Base-by-base conservation (phyloP, 352 stramenopile species). In the Pythium scleroteichum region DNA sequence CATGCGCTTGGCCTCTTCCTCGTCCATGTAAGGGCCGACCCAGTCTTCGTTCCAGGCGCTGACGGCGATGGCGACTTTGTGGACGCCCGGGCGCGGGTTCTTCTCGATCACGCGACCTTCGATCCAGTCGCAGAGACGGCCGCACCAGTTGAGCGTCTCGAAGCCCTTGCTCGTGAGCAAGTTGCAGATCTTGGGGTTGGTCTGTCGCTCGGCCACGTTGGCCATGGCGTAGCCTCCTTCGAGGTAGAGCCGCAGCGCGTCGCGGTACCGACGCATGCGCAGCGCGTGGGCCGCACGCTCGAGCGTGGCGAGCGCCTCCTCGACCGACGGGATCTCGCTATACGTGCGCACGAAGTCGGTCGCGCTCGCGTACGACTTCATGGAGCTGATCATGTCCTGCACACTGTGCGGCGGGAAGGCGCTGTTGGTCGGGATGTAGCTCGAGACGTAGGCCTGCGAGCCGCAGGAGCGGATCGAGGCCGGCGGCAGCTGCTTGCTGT, bases 121-220 rank as follows among this genome's bases (percentile, higher is more conserved):
- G 45, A 95, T 92, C 78, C 79, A 92, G 61, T 94, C 84, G 48
- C 82, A 93, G 0, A 95, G 73, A 5, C 72, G 57, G 4, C 80
- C 84, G 45, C 82, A 92, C 86, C 86, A 95, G 58, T 95, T 91
- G 53, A 95, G 76, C 40, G 80, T 92, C 65, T 95, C 86, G 35
- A 93, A 90, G 35, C 81, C 84, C 68, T 95, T 95, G 62, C 76
- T 85, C 0, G 85, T 89, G 46, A 95, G 73, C 58, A 95, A 53
- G 66, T 95, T 95, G 61, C 79, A 85, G 57, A 95, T 92, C 58
- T 94, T 93, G 26, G 82, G 76, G 60, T 90, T 85, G 19, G 73
- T 71, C 68, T 95, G 82, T 0, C 78, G 76, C 63, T 95, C 84
- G 0, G 84, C 86, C 0, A 90, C 84, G 49, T 90, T 91, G 4